Conservation (phyloP, 345 rosid genomes). For the Isatis tinctoria region DNA sequence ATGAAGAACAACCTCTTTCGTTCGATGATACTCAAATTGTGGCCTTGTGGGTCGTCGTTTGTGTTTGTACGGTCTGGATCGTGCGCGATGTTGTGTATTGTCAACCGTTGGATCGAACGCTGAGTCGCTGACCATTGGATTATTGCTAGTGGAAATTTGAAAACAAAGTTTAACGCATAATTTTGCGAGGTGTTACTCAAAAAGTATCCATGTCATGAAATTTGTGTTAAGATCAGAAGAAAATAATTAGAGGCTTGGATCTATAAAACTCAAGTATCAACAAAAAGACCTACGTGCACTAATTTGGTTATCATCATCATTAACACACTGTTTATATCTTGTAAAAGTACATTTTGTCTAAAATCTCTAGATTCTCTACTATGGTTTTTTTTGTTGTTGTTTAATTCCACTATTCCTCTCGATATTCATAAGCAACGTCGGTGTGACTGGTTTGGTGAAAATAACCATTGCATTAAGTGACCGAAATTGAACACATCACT, state of each 20-base stretch:
- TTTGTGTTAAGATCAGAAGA: neutral
- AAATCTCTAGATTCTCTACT: no score
- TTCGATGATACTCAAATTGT: constrained; percentile 6
- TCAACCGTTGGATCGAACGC: constrained; percentile 25
- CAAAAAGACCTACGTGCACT: neutral
- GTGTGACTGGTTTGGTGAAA: neutral
- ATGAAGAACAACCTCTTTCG: neutral
- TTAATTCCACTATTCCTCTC: no score
- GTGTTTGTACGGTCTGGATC: constrained; percentile 18
- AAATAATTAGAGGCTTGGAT: neutral
- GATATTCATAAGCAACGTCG: neutral
- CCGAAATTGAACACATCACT: neutral
- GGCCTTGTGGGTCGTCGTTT: neutral
- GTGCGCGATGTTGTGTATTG: neutral
- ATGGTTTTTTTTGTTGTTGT: no score
- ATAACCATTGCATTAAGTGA: neutral
- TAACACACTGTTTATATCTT: no score
- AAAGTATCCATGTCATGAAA: neutral
- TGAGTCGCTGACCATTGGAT: constrained; percentile 5
- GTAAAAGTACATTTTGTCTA: no score
- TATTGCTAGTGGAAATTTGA: neutral
- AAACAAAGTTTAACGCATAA: neutral
- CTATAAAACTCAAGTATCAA: neutral
- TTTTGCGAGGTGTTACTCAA: neutral
- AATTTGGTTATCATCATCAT: neutral